A percentile compares a stretch with the other conserved stretches of the same genome.
These are phyloP conservation scores for Alternaria viburni DNA, from an alignment of 2,329 filamentous ascomycete species.

Conservation along the genomic window DNA sequence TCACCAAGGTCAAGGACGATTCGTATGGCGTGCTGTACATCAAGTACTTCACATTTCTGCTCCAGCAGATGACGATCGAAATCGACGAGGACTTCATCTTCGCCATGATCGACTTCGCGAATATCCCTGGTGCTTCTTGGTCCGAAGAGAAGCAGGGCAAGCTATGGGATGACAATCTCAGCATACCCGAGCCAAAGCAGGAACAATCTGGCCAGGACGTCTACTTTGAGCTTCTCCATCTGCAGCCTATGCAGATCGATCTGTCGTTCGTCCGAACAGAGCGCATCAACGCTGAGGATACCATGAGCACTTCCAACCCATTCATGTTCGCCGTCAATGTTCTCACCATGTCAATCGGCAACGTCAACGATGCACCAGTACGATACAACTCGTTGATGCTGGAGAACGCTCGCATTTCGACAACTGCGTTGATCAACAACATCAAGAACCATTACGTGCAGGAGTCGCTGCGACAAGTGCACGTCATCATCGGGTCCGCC, in stretches of 20 bases:
- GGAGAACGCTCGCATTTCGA: slow-evolving; percentile 92
- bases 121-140: slow-evolving; percentile 90
- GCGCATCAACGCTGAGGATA: slow-evolving; percentile 94
- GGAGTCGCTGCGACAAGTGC: slow-evolving; percentile 92
- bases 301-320: slow-evolving; percentile 84
- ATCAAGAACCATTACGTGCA: slow-evolving; percentile 96
- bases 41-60: slow-evolving; percentile 91
- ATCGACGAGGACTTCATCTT: slow-evolving; percentile 99
- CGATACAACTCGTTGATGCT: slow-evolving; percentile 91
- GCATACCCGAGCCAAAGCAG: slow-evolving; percentile 89
- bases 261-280: slow-evolving; percentile 97
- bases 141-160: slow-evolving; percentile 80
- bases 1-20: slow-evolving; percentile 96
- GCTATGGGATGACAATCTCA: slow-evolving; percentile 86
- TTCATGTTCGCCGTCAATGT: slow-evolving; percentile 99
- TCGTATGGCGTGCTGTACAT: slow-evolving; percentile 98
- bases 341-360: slow-evolving; percentile 98
- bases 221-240: slow-evolving; percentile 95
- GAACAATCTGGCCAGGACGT: slow-evolving; percentile 89
- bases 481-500: slow-evolving; percentile 95
- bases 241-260: slow-evolving; percentile 98
- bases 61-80: slow-evolving; percentile 98
- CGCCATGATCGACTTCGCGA: slow-evolving; percentile 91
- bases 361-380: slow-evolving; percentile 96
- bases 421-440: slow-evolving; percentile 81